Evolutionary conservation across 1,284 basidiomycete genomes (phyloP), one percentile per base, ranked within the genome.

Genomic region (Moesziomyces parantarcticus): DNA sequence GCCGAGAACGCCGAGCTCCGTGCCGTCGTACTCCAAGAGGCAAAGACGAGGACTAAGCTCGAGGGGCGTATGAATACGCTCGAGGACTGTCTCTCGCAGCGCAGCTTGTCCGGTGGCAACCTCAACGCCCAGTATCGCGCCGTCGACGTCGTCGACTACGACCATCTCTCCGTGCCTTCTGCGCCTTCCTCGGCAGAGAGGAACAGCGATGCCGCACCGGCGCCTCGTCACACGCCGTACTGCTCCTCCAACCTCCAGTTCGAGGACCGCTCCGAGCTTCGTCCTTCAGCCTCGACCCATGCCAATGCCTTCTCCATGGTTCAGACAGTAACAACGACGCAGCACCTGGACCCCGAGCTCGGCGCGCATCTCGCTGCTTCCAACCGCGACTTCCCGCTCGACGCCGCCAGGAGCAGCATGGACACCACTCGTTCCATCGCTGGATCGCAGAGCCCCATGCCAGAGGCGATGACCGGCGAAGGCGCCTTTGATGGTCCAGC

Each of bases 231-330:
- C 23, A 61, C 69, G 6, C 63, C 73, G 2, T 75, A 75, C 54
- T 75, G 73, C 51, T 75, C 73, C 4, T 67, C 68, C 25, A 72
- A 75, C 42, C 67, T 75, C 29, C 68, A 68, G 16, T 3, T 68
- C 18, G 73, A 75, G 14, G 73, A 75, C 44, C 64, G 71, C 18
- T 52, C 60, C 54, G 71, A 69, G 43, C 55, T 68, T 3, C 60
- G 71, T 49, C 65, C 50, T 0, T 59, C 57, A 32, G 18, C 50
- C 18, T 25, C 62, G 10, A 45, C 40, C 34, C 50, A 54, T 18
- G 39, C 47, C 25, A 53, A 53, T 26, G 29, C 25, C 23, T 39
- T 14, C 20, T 25, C 34, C 18, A 13, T 51, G 43, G 29, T 51
- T 3, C 56, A 54, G 7, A 51, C 40, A 16, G 45, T 52, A 6